Evolutionary conservation across 1,284 basidiomycete genomes (phyloP).

Genomic region (Ustilago sp.): DNA sequence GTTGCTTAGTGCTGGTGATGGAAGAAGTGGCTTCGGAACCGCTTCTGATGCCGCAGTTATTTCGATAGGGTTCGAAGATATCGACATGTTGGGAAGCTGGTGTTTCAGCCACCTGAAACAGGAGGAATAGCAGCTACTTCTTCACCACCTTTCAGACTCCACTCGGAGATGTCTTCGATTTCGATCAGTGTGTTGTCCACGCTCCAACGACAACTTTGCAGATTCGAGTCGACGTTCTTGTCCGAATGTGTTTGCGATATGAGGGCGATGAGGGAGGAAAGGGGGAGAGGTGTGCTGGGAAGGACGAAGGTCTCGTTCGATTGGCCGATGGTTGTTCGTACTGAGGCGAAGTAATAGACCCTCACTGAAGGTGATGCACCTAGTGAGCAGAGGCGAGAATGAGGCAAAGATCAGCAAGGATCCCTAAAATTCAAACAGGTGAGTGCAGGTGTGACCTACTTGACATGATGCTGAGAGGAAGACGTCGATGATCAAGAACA

Average conservation of each 20-base stretch:
- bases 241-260: constrained; percentile 65
- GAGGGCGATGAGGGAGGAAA: constrained; percentile 74
- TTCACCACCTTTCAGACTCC: constrained; percentile 76
- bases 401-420: not conserved
- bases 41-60: constrained; percentile 13
- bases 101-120: constrained; percentile 75
- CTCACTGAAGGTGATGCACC: constrained; percentile 2
- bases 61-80: not conserved
- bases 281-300: constrained; percentile 70
- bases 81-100: constrained; percentile 12
- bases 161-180: constrained; percentile 76
- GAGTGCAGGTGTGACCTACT: constrained; percentile 7
- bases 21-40: constrained; percentile 13
- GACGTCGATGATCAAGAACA: not conserved
- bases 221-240: constrained; percentile 2
- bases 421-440: not conserved
- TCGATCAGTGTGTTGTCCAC: constrained; percentile 75
- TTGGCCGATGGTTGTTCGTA: constrained; percentile 35
- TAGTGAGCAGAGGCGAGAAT: not conserved
- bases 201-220: constrained; percentile 73
- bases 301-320: constrained; percentile 28
- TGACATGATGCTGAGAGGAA: constrained; percentile 18
- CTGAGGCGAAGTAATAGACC: constrained; percentile 48
- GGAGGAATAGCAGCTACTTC: constrained; percentile 84
- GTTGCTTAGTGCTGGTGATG: constrained; percentile 3